Percentiles rank a stretch among this genome's conserved stretches.
These are phyloP conservation scores for Insectozyma bohioensis DNA, from an alignment of 1,139 yeast genomes.

Conservation along the genomic window DNA sequence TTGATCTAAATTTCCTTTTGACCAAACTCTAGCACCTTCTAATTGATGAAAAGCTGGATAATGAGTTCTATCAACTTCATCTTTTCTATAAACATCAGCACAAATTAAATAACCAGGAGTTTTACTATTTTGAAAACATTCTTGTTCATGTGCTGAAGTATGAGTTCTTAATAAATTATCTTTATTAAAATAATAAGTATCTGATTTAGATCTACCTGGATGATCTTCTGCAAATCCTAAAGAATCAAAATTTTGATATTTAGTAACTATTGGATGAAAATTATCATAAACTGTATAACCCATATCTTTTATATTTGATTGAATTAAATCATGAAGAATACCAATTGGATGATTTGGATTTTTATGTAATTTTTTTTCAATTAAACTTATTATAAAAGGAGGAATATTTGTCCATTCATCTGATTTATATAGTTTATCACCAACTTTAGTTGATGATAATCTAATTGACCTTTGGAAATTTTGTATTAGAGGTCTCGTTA, in stretches of 20 bases:
- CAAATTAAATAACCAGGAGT: constrained; percentile 91
- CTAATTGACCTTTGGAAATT: too few relatives aligned
- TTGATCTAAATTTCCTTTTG: constrained; percentile 41
- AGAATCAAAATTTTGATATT: constrained; percentile 82
- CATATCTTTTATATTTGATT: constrained; percentile 58
- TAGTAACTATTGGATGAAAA: constrained; percentile 81
- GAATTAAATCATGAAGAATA: constrained; percentile 73
- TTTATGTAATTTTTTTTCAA: constrained; percentile 73
- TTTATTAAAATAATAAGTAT: constrained; percentile 84
- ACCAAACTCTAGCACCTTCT: constrained; percentile 96
- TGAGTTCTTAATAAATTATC: constrained; percentile 79
- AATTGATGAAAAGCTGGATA: constrained; percentile 97
- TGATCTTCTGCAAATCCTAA: constrained; percentile 90
- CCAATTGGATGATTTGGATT: constrained; percentile 86
- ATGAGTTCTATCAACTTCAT: constrained; percentile 93
- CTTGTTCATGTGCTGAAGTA: constrained; percentile 94
- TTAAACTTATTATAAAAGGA: constrained; percentile 63
- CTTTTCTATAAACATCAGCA: constrained; percentile 95
- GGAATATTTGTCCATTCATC: constrained; percentile 90
- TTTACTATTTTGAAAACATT: constrained; percentile 63
- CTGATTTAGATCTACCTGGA: constrained; percentile 90
- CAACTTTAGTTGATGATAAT: constrained; percentile 30
- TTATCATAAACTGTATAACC: constrained; percentile 82
- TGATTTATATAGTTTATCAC: constrained; percentile 53
- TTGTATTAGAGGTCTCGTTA: constrained; percentile 1